Percentiles rank a stretch among this genome's conserved stretches.
Evolutionary conservation across 2,329 filamentous ascomycete species (phyloP).

Genomic region (Thelonectria rubi): DNA sequence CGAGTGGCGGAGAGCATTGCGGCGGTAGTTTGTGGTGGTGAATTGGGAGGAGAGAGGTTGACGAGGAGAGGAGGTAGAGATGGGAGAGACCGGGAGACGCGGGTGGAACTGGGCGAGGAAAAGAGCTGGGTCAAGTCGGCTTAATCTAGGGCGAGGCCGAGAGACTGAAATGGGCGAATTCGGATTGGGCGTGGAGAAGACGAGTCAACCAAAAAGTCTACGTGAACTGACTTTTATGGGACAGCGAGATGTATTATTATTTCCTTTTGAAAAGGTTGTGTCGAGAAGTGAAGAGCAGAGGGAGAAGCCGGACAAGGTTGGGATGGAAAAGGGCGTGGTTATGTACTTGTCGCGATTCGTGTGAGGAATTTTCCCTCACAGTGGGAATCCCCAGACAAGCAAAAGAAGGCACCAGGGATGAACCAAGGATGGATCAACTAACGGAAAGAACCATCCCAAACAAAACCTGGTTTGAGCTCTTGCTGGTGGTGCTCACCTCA

Average conservation of each 20-base stretch:
- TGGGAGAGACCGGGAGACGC: conserved; percentile 24
- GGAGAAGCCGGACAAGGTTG: not conserved
- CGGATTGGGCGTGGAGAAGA: conserved; percentile 21
- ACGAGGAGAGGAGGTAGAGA: conserved; percentile 19
- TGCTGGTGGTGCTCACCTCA: conserved; percentile 4
- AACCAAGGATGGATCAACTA: not conserved
- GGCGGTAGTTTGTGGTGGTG: conserved; percentile 23
- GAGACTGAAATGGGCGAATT: conserved; percentile 8
- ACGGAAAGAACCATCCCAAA: not conserved
- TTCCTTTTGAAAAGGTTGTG: not conserved
- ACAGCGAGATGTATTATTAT: not conserved
- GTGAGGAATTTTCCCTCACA: conserved; percentile 38
- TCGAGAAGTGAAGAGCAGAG: conserved; percentile 1
- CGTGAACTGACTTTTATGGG: not conserved
- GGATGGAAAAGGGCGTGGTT: conserved; percentile 34
- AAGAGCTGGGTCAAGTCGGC: conserved; percentile 14
- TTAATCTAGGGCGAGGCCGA: conserved; percentile 19
- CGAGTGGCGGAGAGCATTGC: conserved; percentile 65
- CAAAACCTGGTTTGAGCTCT: not conserved
- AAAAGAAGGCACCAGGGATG: no score
- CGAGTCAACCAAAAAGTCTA: not conserved
- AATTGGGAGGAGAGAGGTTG: conserved; percentile 3
- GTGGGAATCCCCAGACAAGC: not conserved
- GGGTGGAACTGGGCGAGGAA: conserved; percentile 3
- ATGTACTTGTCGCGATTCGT: conserved; percentile 5